Percentiles rank a stretch among this genome's conserved stretches.
Conservation (phyloP, 1,139 yeast genomes). For the Protomyces gravidus region DNA sequence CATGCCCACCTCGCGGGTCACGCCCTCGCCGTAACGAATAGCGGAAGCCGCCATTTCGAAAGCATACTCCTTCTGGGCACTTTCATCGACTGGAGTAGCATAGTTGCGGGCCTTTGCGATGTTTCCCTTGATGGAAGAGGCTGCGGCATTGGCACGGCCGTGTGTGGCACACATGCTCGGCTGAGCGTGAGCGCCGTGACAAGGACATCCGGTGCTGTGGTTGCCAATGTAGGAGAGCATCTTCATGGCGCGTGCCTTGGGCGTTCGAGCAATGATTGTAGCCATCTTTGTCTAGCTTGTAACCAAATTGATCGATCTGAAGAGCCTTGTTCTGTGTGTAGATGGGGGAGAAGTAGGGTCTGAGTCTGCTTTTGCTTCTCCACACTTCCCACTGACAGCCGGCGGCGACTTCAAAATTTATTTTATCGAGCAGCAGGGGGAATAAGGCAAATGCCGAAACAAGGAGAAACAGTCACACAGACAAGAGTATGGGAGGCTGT, state of each 20-base stretch:
- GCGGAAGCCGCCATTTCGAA: constrained; percentile 46
- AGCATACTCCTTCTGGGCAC: constrained; percentile 36
- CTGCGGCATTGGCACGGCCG: constrained; percentile 22
- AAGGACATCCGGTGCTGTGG: constrained; percentile 18
- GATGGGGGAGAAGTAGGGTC: not conserved
- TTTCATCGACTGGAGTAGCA: constrained; percentile 26
- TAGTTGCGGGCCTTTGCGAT: constrained; percentile 4
- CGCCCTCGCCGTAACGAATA: constrained; percentile 45
- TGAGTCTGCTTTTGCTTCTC: too few species aligned
- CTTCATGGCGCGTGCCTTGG: constrained; percentile 20
- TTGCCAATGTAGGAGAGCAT: constrained; percentile 23
- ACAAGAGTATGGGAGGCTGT: too few species aligned
- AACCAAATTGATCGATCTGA: too few species aligned
- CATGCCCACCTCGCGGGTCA: constrained; percentile 44
- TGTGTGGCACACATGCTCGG: constrained; percentile 27
- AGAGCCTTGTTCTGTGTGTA: too few species aligned
- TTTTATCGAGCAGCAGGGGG: too few species aligned
- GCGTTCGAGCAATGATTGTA: constrained; percentile 21
- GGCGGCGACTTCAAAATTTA: too few species aligned
- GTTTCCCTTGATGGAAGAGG: constrained; percentile 3
- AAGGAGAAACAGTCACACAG: not conserved
- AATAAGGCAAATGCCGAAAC: not conserved
- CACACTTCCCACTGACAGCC: too few species aligned
- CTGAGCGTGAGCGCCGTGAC: constrained; percentile 19
- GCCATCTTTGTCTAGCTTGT: constrained; percentile 14